Percentiles rank a stretch among this genome's conserved stretches.
Conservation (phyloP, 1,139 yeast species). For the Protomyces inundatus region DNA sequence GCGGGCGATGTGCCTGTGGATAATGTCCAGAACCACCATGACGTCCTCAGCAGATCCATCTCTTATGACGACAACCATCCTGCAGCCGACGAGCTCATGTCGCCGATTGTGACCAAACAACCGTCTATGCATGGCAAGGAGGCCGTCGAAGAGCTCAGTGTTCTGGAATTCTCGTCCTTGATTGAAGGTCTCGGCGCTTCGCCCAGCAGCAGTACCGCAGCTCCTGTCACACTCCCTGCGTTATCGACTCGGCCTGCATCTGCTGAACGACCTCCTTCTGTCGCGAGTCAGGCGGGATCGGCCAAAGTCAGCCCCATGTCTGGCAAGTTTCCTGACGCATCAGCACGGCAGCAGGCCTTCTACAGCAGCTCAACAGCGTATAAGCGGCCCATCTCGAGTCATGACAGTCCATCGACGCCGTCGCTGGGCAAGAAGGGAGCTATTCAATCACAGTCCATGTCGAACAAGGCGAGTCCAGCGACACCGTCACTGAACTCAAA, state of each 20-base stretch:
- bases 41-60: background rate
- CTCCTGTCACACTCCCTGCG: too few relatives aligned
- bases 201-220: background rate
- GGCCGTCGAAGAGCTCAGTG: background rate
- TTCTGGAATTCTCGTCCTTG: background rate
- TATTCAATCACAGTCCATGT: too few relatives aligned
- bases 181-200: background rate
- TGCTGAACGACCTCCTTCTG: background rate
- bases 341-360: background rate
- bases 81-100: background rate
- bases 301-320: background rate
- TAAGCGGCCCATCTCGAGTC: background rate
- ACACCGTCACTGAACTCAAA: too few relatives aligned
- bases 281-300: background rate
- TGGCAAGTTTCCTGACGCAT: background rate
- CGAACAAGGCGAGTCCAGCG: too few relatives aligned
- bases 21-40: background rate
- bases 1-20: background rate
- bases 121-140: background rate
- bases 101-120: background rate
- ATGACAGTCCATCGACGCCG: background rate
- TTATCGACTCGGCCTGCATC: too few relatives aligned
- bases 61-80: background rate
- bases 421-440: background rate
- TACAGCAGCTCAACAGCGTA: background rate